These are phyloP conservation scores for Kluyveromyces nonfermentans DNA, from an alignment of 805 yeast genomes.

Conservation along the genomic window DNA sequence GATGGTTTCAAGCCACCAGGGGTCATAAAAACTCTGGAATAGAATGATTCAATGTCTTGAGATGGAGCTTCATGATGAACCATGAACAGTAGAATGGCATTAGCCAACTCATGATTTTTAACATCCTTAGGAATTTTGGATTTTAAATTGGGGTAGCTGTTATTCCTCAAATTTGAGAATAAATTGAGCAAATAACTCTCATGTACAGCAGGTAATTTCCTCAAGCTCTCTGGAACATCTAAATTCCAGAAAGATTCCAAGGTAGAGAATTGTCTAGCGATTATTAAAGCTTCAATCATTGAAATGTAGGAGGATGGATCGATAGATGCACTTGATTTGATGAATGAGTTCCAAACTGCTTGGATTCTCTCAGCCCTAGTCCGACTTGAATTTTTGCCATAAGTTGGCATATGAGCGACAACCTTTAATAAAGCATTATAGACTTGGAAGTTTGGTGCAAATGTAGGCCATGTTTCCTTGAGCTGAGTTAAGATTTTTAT, in stretches of 20 bases:
- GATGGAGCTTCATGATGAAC: slow-evolving; percentile 7
- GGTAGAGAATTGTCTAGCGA: slow-evolving; percentile 11
- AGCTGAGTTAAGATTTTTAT: slow-evolving; percentile 14
- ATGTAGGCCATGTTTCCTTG: slow-evolving; percentile 10
- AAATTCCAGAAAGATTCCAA: slow-evolving; percentile 18
- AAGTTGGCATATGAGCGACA: slow-evolving; percentile 15
- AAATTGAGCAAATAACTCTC: slow-evolving; percentile 17
- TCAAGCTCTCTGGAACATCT: slow-evolving; percentile 18
- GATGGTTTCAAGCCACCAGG: slow-evolving; percentile 10
- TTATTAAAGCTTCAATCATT: slow-evolving; percentile 15
- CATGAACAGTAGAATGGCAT: slow-evolving; percentile 15
- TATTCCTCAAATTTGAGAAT: slow-evolving; percentile 6
- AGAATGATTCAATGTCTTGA: slow-evolving; percentile 12
- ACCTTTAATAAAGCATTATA: slow-evolving; percentile 13
- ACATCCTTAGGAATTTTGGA: slow-evolving; percentile 12
- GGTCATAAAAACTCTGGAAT: slow-evolving; percentile 9
- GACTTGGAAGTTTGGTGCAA: neutral
- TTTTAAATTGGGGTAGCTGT: slow-evolving; percentile 8
- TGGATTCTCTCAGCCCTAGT: slow-evolving; percentile 17
- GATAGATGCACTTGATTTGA: slow-evolving; percentile 9
- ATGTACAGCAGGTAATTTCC: slow-evolving; percentile 10
- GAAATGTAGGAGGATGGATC: slow-evolving; percentile 15
- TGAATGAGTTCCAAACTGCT: slow-evolving; percentile 26
- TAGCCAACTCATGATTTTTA: slow-evolving; percentile 15
- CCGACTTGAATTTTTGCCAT: neutral